Evolutionary conservation across 2,329 filamentous ascomycete genomes (phyloP), one percentile per base, ranked within the genome.

Genomic region (Rhinocladiella mackenziei): DNA sequence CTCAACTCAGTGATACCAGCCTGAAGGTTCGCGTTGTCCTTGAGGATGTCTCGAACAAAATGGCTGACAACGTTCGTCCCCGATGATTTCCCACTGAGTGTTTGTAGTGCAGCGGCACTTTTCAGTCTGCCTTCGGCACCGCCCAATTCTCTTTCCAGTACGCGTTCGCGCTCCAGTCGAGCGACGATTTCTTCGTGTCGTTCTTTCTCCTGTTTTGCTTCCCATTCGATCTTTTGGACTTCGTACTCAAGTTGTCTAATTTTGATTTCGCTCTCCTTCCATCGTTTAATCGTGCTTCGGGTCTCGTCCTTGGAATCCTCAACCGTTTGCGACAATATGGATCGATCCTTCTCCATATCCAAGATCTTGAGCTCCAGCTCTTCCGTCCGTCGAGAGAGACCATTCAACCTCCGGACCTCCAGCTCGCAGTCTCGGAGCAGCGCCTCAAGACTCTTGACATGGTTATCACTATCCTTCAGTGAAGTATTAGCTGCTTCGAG

Each of bases 21-120:
- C 63, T 98, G 92, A 32, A 98, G 71, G 56, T 88, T 95, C 7
- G 89, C 88, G 60, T 98, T 98, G 64, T 98, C 92, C 59, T 94
- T 84, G 13, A 98, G 72, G 43, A 98, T 86, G 62, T 97, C 92
- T 56, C 89, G 88, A 43, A 98, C 92, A 57, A 98, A 97, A 60
- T 94, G 87, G 14, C 87, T 89, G n/a, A 97, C 87, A 26, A 94
- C 87, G 45, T 73, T 81, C 29, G 85, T 68, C 2, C 80, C 80
- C 54, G 80, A 83, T 19, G 76, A 75, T 11, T 47, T 44, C 2
- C 28, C 39, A 9, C 50, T 45, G 23, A 55, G 45, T 28, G 35
- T 38, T 29, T 55, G 51, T 3, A 55, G 25, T 0, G 84, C 86
- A 2, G 88, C 88, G 9, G 86, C 84, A 7, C 85, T 84, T 65